Evolutionary conservation across 192 early-diverging fungal genomes (phyloP).

Genomic region (Backusella psychrophila): DNA sequence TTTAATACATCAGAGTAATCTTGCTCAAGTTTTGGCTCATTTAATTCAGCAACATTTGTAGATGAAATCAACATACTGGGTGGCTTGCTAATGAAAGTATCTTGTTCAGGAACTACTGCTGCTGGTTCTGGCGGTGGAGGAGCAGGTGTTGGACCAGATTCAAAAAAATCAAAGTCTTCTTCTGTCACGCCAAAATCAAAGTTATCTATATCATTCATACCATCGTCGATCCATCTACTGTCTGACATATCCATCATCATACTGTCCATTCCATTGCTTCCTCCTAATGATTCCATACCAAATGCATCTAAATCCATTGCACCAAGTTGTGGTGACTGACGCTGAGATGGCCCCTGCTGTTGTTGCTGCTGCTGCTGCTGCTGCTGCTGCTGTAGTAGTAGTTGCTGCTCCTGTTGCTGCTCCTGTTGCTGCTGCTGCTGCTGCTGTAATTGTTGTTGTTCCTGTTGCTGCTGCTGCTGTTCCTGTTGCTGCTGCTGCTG

Average conservation of each 20-base stretch:
- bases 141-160: constrained; percentile 12
- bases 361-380: not conserved
- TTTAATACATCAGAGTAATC: not conserved
- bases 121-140: not conserved
- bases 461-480: not conserved
- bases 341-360: not conserved
- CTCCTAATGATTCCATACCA: not conserved
- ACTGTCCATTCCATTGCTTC: constrained; percentile 20
- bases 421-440: not conserved
- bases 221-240: constrained; percentile 27
- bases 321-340: not conserved
- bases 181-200: constrained; percentile 41
- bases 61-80: not conserved
- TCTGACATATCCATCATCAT: constrained; percentile 22
- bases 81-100: not conserved
- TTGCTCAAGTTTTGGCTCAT: not conserved
- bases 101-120: not conserved
- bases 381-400: not conserved
- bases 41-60: not conserved
- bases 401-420: not conserved
- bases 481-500: not conserved
- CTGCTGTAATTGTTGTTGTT: not conserved
- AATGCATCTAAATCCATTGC: not conserved
- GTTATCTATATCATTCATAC: constrained; percentile 30
- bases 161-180: constrained; percentile 40